These are phyloP conservation scores for Vachellia pachyceras DNA, from an alignment of 306 rosid genomes.

Conservation along the genomic window DNA sequence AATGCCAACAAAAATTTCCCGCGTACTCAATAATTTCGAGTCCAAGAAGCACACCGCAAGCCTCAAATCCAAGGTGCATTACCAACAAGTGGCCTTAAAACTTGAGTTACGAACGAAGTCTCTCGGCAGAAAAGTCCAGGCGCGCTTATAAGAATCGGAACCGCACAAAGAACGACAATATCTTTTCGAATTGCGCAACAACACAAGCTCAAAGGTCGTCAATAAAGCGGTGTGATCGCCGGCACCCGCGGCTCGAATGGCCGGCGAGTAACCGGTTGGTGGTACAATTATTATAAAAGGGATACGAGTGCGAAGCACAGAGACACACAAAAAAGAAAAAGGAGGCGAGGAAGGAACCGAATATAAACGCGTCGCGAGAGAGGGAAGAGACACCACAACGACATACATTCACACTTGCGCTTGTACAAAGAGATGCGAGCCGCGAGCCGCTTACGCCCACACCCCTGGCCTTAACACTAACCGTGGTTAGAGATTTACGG, in stretches of 20 bases:
- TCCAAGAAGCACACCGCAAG: conserved; percentile 14
- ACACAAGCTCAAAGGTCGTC: background rate
- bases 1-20: conserved; percentile 33
- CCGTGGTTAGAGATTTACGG: conserved; percentile 38
- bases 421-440: conserved; percentile 35
- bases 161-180: background rate
- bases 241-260: conserved; percentile 23
- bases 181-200: background rate
- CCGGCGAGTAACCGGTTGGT: conserved; percentile 39
- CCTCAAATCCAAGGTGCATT: conserved; percentile 30
- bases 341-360: conserved; percentile 18
- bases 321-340: background rate
- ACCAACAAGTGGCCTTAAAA: background rate
- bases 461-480: background rate
- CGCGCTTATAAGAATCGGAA: conserved; percentile 19
- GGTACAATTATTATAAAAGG: background rate
- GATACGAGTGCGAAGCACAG: background rate
- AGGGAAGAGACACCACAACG: conserved; percentile 24
- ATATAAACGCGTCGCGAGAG: conserved; percentile 27
- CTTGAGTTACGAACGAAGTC: background rate
- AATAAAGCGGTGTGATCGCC: background rate
- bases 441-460: background rate
- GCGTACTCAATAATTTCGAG: background rate
- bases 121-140: conserved; percentile 5
- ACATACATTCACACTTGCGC: conserved; percentile 48